phyloP scores from a whole-genome alignment of 2,329 filamentous ascomycete species.

The Simplicillium sp. region DNA sequence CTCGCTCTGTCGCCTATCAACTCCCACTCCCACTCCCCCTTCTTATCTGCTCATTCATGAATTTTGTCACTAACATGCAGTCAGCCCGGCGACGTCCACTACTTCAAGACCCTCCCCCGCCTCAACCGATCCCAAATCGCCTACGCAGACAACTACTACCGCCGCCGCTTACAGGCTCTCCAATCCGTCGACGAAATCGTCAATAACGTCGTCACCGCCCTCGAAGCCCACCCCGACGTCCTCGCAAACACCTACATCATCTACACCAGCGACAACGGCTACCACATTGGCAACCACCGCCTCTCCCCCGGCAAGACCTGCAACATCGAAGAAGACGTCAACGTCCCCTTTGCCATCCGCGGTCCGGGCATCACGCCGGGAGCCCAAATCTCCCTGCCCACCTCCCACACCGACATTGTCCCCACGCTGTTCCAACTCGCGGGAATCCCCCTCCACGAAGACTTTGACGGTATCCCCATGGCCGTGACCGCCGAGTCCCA shows the following conservation, averaged over 20 bases:
- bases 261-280: constrained; percentile 43
- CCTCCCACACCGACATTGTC: constrained; percentile 43
- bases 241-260: constrained; percentile 38
- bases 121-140: constrained; percentile 19
- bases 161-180: constrained; percentile 29
- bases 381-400: constrained; percentile 25
- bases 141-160: constrained; percentile 29
- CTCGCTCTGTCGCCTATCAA: neutral
- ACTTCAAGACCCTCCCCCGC: constrained; percentile 29
- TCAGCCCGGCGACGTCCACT: constrained; percentile 28
- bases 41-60: neutral
- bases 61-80: neutral
- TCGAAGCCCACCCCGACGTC: constrained; percentile 18
- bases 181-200: constrained; percentile 37
- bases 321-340: constrained; percentile 41
- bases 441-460: constrained; percentile 22
- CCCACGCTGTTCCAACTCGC: constrained; percentile 39
- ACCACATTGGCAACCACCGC: constrained; percentile 43
- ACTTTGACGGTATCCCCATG: constrained; percentile 43
- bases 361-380: constrained; percentile 35
- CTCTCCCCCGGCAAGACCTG: constrained; percentile 41
- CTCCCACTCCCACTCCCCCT: too few relatives aligned
- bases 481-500: constrained; percentile 15
- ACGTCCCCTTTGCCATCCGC: constrained; percentile 39
- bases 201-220: constrained; percentile 22